These are phyloP conservation scores for Yamadazyma trypodendri DNA, from an alignment of 1,139 yeast species.

Conservation along the genomic window DNA sequence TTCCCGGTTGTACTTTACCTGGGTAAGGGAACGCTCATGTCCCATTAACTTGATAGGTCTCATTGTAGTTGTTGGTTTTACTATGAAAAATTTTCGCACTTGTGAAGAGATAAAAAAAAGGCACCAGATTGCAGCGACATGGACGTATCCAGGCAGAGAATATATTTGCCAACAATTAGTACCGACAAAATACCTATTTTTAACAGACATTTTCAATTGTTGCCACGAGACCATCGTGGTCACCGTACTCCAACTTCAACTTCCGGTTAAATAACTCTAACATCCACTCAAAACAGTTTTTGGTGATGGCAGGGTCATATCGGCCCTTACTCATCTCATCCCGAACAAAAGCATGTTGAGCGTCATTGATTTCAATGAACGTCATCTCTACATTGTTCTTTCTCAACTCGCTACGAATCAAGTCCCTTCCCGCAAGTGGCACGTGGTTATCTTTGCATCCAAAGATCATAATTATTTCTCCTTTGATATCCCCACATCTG, in stretches of 20 bases:
- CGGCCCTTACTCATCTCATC: conserved; percentile 79
- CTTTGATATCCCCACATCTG: conserved; percentile 52
- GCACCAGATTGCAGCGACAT: background rate
- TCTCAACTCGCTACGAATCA: conserved; percentile 64
- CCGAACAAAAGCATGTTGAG: conserved; percentile 78
- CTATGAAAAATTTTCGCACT: conserved; percentile 10
- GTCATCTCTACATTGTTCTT: conserved; percentile 62
- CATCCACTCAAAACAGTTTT: conserved; percentile 64
- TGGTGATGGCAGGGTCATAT: conserved; percentile 74
- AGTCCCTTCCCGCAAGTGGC: conserved; percentile 73
- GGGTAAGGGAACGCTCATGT: conserved; percentile 85
- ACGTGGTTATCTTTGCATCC: conserved; percentile 83
- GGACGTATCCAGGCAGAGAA: background rate
- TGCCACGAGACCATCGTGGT: conserved; percentile 47
- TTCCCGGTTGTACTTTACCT: conserved; percentile 90
- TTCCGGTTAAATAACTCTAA: conserved; percentile 69
- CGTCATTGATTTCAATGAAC: conserved; percentile 73
- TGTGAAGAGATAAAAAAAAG: background rate
- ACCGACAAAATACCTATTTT: background rate
- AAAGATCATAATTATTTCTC: conserved; percentile 67
- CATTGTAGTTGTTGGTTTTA: conserved; percentile 22
- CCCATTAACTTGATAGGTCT: conserved; percentile 65
- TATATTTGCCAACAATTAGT: background rate
- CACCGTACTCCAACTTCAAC: conserved; percentile 67
- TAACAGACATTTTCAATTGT: conserved; percentile 66